Conservation (phyloP, 371 early-diverging fungal genomes). For the Pancytospora philotis region DNA sequence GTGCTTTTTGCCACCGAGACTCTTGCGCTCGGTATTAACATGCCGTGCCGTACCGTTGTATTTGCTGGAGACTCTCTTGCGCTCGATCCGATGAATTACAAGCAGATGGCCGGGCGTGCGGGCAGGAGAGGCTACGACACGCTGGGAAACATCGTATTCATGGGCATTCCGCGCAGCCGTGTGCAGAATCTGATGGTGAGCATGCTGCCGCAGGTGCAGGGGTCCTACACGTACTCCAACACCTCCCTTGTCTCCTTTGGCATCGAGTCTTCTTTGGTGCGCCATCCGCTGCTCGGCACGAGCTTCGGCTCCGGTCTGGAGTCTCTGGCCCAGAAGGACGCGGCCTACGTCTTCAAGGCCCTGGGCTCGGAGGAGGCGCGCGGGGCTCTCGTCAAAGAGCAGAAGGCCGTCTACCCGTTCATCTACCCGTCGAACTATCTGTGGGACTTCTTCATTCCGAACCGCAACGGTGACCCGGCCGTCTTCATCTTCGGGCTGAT, state of each 20-base stretch:
- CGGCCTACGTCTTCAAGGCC: neutral
- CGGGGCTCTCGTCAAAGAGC: conserved; percentile 25
- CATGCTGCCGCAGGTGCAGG: conserved; percentile 61
- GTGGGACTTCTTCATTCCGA: conserved; percentile 39
- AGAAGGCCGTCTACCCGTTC: conserved; percentile 6
- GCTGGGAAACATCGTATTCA: conserved; percentile 63
- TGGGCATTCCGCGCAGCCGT: conserved; percentile 50
- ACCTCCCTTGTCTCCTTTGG: conserved; percentile 58
- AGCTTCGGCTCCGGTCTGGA: neutral
- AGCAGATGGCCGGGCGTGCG: conserved; percentile 63
- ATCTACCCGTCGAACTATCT: conserved; percentile 26
- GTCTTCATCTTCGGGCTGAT: conserved; percentile 39
- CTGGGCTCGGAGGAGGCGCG: conserved; percentile 7
- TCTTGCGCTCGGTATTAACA: conserved; percentile 63
- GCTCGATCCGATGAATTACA: conserved; percentile 61
- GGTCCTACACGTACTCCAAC: conserved; percentile 61
- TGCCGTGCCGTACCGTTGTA: conserved; percentile 63
- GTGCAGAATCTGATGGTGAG: conserved; percentile 59
- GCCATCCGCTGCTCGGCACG: conserved; percentile 26
- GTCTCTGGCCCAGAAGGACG: neutral
- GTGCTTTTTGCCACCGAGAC: conserved; percentile 64
- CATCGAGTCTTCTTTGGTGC: conserved; percentile 43
- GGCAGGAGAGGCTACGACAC: conserved; percentile 64
- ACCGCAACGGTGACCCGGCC: conserved; percentile 33
- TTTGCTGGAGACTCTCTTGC: conserved; percentile 62